A percentile compares a stretch with the other conserved stretches of the same genome.
phyloP scores from a whole-genome alignment of 2,329 filamentous ascomycete genomes.

The Scorias spongiosa region DNA sequence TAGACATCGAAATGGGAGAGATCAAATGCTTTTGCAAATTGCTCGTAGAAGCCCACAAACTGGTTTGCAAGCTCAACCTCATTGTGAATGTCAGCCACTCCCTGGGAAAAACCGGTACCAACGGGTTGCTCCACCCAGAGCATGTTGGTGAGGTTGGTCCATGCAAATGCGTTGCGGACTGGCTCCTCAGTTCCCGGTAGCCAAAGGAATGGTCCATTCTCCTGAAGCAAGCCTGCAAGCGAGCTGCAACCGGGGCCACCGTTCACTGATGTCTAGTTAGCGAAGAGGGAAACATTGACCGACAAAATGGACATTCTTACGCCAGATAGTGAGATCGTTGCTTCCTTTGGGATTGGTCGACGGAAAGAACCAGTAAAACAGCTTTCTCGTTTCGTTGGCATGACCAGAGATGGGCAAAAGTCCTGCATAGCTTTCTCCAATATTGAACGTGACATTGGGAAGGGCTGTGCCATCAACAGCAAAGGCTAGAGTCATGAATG shows the following conservation, averaged over 20 bases:
- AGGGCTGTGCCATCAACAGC: slow-evolving; percentile 16
- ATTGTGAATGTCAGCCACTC: slow-evolving; percentile 29
- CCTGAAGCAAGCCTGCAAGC: slow-evolving; percentile 7
- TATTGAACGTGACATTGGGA: slow-evolving; percentile 28
- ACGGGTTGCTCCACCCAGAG: slow-evolving; percentile 48
- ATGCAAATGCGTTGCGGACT: slow-evolving; percentile 29
- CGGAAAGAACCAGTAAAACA: slow-evolving; percentile 44
- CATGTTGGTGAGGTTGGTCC: slow-evolving; percentile 56
- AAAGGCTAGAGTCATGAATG: slow-evolving; percentile 3
- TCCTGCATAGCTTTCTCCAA: slow-evolving; percentile 29
- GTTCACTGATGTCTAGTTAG: slow-evolving; percentile 4
- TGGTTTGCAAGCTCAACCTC: slow-evolving; percentile 32
- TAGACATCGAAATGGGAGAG: slow-evolving; percentile 46
- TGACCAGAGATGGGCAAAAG: slow-evolving; percentile 38
- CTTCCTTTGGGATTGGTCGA: slow-evolving; percentile 31
- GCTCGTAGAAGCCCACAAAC: slow-evolving; percentile 38
- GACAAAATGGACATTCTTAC: slow-evolving; percentile 7
- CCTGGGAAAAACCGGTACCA: slow-evolving; percentile 29
- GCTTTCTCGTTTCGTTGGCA: slow-evolving; percentile 28
- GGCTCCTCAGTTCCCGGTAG: slow-evolving; percentile 25
- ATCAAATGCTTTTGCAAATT: slow-evolving; percentile 41
- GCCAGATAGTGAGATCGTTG: slow-evolving; percentile 38
- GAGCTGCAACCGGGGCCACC: slow-evolving; percentile 12
- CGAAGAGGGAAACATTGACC: not conserved
- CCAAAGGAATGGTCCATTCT: slow-evolving; percentile 25